Evolutionary conservation across 2,329 filamentous ascomycete species (phyloP).

Genomic region (Ramularia endophylla): DNA sequence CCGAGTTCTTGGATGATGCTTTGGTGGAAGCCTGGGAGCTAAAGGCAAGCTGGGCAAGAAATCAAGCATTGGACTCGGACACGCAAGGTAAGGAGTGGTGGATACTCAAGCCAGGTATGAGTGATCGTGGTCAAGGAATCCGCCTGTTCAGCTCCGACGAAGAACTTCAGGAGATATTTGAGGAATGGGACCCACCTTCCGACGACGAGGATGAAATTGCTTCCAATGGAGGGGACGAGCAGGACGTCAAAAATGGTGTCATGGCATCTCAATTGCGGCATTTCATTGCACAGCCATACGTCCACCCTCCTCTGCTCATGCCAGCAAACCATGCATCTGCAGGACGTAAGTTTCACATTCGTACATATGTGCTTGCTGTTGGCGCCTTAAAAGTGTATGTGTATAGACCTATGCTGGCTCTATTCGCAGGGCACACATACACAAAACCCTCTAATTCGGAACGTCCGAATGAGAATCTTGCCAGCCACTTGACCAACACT

Average conservation of each 20-base stretch:
- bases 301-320: slow-evolving; percentile 77
- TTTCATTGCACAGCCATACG: slow-evolving; percentile 94
- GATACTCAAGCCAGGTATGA: slow-evolving; percentile 98
- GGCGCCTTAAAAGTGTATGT: slow-evolving; percentile 78
- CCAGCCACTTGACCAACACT: slow-evolving; percentile 86
- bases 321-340: slow-evolving; percentile 40
- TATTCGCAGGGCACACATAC: slow-evolving; percentile 79
- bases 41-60: slow-evolving; percentile 67
- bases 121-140: slow-evolving; percentile 90
- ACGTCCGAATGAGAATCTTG: slow-evolving; percentile 49
- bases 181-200: slow-evolving; percentile 77
- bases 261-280: slow-evolving; percentile 88
- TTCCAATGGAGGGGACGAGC: slow-evolving; percentile 9
- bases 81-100: slow-evolving; percentile 64
- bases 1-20: slow-evolving; percentile 92
- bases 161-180: slow-evolving; percentile 80
- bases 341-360: slow-evolving; percentile 85
- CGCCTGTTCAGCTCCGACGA: slow-evolving; percentile 79
- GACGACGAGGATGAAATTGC: slow-evolving; percentile 57
- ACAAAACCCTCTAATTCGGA: slow-evolving; percentile 50
- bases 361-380: slow-evolving; percentile 79
- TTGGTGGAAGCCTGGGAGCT: slow-evolving; percentile 80
- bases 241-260: slow-evolving; percentile 49
- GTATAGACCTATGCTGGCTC: slow-evolving; percentile 83
- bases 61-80: slow-evolving; percentile 44